phyloP scores from a whole-genome alignment of 2,329 filamentous ascomycete species.

The Nannizziopsis arthrosporioides region DNA sequence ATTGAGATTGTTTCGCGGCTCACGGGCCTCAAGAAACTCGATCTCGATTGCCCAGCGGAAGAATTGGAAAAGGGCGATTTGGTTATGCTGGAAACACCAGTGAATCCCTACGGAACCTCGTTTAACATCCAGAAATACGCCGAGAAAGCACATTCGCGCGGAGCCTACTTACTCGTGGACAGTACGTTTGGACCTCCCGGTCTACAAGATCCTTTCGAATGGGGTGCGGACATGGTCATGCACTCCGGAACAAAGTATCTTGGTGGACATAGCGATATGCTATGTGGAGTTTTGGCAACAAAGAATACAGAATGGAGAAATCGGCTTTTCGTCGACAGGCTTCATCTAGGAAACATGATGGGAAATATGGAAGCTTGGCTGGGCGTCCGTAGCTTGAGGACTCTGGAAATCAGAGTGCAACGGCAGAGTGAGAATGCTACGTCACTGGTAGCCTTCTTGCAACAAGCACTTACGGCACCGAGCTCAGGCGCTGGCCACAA shows the following conservation, averaged over 20 bases:
- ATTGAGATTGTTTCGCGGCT: slow-evolving; percentile 62
- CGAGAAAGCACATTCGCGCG: slow-evolving; percentile 55
- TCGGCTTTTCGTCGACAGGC: slow-evolving; percentile 53
- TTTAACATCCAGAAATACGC: slow-evolving; percentile 62
- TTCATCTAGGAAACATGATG: slow-evolving; percentile 73
- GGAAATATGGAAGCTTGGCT: slow-evolving; percentile 88
- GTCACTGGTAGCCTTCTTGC: slow-evolving; percentile 60
- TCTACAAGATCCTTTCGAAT: slow-evolving; percentile 70
- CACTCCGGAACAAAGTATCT: slow-evolving; percentile 94
- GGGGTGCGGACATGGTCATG: slow-evolving; percentile 77
- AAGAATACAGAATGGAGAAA: slow-evolving; percentile 48
- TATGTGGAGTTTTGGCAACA: slow-evolving; percentile 71
- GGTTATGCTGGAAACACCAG: slow-evolving; percentile 81
- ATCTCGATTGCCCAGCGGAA: slow-evolving; percentile 55
- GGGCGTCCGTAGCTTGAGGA: slow-evolving; percentile 72
- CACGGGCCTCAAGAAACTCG: slow-evolving; percentile 59
- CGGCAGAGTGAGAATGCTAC: slow-evolving; percentile 63
- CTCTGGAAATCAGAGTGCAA: slow-evolving; percentile 68
- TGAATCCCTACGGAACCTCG: slow-evolving; percentile 81
- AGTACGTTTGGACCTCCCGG: slow-evolving; percentile 87
- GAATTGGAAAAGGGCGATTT: slow-evolving; percentile 67
- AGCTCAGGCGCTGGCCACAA: slow-evolving; percentile 32
- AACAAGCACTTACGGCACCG: slow-evolving; percentile 36
- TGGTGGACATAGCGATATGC: slow-evolving; percentile 85
- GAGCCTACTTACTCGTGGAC: slow-evolving; percentile 72